Conservation (phyloP, 306 rosid species). For the Fagus sylvatica region DNA sequence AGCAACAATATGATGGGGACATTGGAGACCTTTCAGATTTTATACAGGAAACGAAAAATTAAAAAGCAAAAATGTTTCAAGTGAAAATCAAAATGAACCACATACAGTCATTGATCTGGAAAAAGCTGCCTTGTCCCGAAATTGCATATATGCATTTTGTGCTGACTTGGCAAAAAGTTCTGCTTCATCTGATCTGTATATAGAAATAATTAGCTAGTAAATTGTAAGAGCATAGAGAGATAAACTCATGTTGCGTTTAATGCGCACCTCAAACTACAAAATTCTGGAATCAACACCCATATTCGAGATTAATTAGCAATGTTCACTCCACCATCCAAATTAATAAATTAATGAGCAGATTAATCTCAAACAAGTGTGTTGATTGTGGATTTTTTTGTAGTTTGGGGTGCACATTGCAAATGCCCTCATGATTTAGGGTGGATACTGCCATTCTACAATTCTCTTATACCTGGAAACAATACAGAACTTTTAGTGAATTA, state of each 20-base stretch:
- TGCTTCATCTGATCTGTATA: conserved; percentile 85
- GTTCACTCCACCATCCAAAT: no score
- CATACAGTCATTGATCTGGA: conserved; percentile 89
- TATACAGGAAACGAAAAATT: background rate
- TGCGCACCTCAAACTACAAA: no score
- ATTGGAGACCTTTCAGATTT: conserved; percentile 5
- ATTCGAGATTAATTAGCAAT: no score
- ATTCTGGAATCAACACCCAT: no score
- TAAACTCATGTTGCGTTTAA: background rate
- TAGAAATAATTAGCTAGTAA: background rate
- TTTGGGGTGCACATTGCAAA: no score
- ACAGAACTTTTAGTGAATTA: no score
- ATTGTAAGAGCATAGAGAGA: background rate
- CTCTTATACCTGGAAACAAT: background rate
- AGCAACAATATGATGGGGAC: conserved; percentile 10
- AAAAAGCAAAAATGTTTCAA: background rate
- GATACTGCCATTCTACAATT: background rate
- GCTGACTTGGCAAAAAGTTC: conserved; percentile 82
- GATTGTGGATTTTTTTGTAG: no score
- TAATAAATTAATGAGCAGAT: no score
- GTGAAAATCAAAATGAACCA: background rate
- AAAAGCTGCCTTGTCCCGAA: conserved; percentile 86
- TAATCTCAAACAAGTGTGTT: no score
- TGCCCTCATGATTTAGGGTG: no score
- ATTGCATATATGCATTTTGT: conserved; percentile 69